Percentiles rank a stretch among this genome's conserved stretches.
phyloP scores from a whole-genome alignment of 495 filamentous ascomycete genomes.

The Elasticomyces elasticus region DNA sequence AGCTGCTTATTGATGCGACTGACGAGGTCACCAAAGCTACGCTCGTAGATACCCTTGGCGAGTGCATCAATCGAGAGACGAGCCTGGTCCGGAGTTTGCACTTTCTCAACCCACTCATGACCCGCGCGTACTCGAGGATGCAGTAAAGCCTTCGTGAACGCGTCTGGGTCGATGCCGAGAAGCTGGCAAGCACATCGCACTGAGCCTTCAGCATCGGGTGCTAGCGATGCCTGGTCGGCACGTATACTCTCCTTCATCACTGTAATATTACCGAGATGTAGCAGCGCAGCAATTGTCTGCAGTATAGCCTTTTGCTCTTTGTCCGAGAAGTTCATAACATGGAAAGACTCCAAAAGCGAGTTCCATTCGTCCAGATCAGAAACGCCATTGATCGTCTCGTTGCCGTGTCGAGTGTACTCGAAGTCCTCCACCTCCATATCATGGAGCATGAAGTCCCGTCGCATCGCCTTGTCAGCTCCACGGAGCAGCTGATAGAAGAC shows the following conservation, averaged over 20 bases:
- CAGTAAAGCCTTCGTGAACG: conserved; percentile 77
- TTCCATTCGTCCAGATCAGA: conserved; percentile 90
- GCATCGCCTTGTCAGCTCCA: conserved; percentile 64
- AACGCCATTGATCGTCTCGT: conserved; percentile 80
- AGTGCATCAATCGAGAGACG: conserved; percentile 81
- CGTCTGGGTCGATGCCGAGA: conserved; percentile 71
- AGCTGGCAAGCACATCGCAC: conserved; percentile 70
- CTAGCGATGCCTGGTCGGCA: conserved; percentile 80
- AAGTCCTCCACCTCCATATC: conserved; percentile 73
- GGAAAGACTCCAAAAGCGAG: conserved; percentile 79
- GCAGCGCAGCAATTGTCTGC: conserved; percentile 76
- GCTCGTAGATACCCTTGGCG: conserved; percentile 94
- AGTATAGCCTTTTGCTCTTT: conserved; percentile 76
- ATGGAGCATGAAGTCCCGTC: conserved; percentile 63
- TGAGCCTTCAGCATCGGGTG: conserved; percentile 57
- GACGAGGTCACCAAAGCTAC: conserved; percentile 88
- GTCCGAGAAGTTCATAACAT: conserved; percentile 86
- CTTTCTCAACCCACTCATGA: conserved; percentile 95
- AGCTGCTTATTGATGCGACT: conserved; percentile 84
- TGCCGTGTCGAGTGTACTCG: conserved; percentile 80
- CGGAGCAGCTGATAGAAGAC: conserved; percentile 92
- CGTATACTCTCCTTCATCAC: conserved; percentile 82
- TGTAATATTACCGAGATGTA: conserved; percentile 86
- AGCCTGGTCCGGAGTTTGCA: conserved; percentile 93
- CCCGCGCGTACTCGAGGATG: conserved; percentile 93